Base-by-base conservation (phyloP, 1,139 yeast genomes). In the Hanseniaspora gamundiae region DNA sequence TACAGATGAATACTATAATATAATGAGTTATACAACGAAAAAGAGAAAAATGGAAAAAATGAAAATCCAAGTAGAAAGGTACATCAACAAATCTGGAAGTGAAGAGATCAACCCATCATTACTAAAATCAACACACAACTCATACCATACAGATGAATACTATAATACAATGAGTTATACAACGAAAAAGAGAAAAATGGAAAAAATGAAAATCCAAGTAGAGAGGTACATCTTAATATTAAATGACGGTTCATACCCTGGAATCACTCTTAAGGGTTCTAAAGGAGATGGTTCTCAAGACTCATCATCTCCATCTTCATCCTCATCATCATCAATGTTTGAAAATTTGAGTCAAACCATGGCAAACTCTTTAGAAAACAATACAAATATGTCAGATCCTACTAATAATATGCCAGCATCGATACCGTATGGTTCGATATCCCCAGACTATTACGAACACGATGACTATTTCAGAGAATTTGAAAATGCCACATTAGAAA, bases 401-500 rank as follows among this genome's bases (percentile, higher is more conserved):
- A n/a, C n/a, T n/a, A n/a, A n/a, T n/a, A n/a, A n/a, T n/a, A n/a
- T 28, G 31, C 9, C 26, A 24, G 8, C 26, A 24, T 24, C 26
- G 26, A 33, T n/a, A 17, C 24, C n/a, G n/a, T n/a, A n/a, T n/a
- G n/a, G n/a, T n/a, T 14, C 19, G 11, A n/a, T 17, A 19, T 17
- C 22, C 11, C n/a, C 9, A 4, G 36, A 19, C 11, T 17, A 16
- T 9, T 33, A n/a, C 19, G 36, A 16, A 19, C 46, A 47, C 10
- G 51, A 45, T 38, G 48, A 46, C 19, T 46, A 48, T 26, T 48
- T 43, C 33, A 45, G 47, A n/a, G 51, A 48, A 38, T 48, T 47
- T 28, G 51, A 48, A 35, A 45, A 47, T 39, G 49, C 50, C 2
- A 28, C 47, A 10, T 38, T 48, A n/a, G 51, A 47, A 35, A 44